These are phyloP conservation scores for Primulina eburnea DNA, from an alignment of 257 asterid genomes.

Conservation along the genomic window DNA sequence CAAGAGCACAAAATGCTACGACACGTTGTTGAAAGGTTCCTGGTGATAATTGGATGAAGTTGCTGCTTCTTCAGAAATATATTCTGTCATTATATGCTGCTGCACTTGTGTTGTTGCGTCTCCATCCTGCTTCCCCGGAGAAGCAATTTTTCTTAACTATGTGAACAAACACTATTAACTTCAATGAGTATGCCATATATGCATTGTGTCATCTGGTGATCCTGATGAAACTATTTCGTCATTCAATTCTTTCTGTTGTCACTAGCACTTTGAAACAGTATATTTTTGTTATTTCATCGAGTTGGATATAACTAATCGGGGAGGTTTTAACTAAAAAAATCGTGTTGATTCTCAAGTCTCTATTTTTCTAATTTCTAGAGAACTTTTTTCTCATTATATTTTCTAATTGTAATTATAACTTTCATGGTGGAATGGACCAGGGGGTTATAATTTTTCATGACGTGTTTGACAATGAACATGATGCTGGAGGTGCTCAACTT, in stretches of 20 bases:
- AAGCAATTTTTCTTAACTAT: not conserved
- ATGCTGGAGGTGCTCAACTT: constrained; percentile 72
- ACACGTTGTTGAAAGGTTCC: not conserved
- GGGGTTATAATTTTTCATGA: constrained; percentile 92
- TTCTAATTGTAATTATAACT: constrained; percentile 19
- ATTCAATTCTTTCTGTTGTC: not conserved
- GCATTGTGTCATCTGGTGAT: not conserved
- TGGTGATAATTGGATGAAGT: not conserved
- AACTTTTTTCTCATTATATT: not conserved
- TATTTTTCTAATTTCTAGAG: not conserved
- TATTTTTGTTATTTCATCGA: not conserved
- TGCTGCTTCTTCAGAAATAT: not conserved
- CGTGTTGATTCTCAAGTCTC: constrained; percentile 15
- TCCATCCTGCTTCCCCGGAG: not conserved
- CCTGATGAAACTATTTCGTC: not conserved
- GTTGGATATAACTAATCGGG: not conserved
- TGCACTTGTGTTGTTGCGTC: not conserved
- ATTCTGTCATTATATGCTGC: not conserved
- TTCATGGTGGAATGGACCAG: constrained; percentile 40
- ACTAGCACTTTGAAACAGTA: not conserved
- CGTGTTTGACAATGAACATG: constrained; percentile 75
- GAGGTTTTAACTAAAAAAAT: constrained; percentile 2
- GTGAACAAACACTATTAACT: not conserved
- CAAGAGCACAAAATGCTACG: not conserved
- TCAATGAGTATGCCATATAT: not conserved